Evolutionary conservation across 306 rosid species (phyloP).

Genomic region (Dalbergia oliveri): DNA sequence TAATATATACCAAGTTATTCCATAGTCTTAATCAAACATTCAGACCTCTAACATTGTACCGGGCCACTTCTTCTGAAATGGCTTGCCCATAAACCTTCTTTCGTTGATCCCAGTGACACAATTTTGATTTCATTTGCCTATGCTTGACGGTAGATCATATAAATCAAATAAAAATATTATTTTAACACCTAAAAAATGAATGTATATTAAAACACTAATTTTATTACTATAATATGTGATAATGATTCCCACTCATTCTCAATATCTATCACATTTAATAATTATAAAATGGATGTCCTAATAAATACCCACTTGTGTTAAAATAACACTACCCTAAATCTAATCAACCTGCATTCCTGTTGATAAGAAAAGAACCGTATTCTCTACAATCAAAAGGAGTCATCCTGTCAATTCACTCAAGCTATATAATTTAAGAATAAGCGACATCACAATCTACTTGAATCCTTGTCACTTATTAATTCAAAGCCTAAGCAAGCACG

Average conservation of each 20-base stretch:
- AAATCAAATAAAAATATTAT: no score
- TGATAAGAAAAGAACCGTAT: conserved; percentile 4
- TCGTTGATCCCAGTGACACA: background rate
- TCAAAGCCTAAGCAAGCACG: background rate
- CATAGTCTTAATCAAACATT: background rate
- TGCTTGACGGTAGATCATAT: background rate
- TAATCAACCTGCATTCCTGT: background rate
- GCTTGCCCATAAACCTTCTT: background rate
- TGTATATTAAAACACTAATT: no score
- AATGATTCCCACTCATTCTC: no score
- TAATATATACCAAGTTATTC: background rate
- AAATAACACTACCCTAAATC: no score
- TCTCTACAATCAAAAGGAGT: background rate
- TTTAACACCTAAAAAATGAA: no score
- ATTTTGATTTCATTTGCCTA: background rate
- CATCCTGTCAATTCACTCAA: background rate
- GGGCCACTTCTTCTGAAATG: background rate
- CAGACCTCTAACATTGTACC: background rate
- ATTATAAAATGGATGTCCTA: no score
- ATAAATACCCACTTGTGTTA: no score
- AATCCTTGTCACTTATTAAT: background rate
- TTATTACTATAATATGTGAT: no score
- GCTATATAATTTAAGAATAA: background rate
- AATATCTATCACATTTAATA: no score
- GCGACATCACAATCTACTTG: background rate